phyloP scores from a whole-genome alignment of 2,329 filamentous ascomycete genomes.

The Gnomoniopsis smithogilvyi region DNA sequence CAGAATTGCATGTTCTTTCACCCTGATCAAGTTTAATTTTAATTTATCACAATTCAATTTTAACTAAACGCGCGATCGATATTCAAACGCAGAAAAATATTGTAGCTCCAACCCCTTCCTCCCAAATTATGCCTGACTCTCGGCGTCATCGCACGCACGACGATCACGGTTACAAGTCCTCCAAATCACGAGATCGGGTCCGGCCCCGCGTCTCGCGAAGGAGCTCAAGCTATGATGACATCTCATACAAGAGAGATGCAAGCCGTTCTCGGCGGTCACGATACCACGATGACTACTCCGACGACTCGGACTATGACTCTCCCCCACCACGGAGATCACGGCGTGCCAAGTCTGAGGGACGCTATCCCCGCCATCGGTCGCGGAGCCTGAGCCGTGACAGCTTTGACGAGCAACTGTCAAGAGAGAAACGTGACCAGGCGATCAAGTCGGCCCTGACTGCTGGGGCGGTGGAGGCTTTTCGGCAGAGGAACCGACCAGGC shows the following conservation, averaged over 20 bases:
- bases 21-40: too few species aligned
- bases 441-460: slow-evolving; percentile 22
- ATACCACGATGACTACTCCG: not conserved
- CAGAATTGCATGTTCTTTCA: too few species aligned
- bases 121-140: not conserved
- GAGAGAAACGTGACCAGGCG: slow-evolving; percentile 16
- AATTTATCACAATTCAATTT: too few species aligned
- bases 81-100: too few species aligned
- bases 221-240: slow-evolving; percentile 1
- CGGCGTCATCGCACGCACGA: not conserved
- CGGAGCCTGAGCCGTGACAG: not conserved
- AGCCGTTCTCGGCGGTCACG: not conserved
- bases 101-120: too few species aligned
- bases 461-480: slow-evolving; percentile 21
- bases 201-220: not conserved
- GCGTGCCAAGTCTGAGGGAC: not conserved
- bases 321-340: not conserved
- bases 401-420: not conserved
- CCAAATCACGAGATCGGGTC: not conserved
- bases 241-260: not conserved
- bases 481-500: slow-evolving; percentile 18
- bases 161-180: not conserved
- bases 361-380: not conserved
- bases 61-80: too few species aligned
- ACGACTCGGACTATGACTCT: not conserved